Evolutionary conservation across 257 asterid species (phyloP), one percentile per base, ranked within the genome.

Genomic region (Scutellaria galericulata): DNA sequence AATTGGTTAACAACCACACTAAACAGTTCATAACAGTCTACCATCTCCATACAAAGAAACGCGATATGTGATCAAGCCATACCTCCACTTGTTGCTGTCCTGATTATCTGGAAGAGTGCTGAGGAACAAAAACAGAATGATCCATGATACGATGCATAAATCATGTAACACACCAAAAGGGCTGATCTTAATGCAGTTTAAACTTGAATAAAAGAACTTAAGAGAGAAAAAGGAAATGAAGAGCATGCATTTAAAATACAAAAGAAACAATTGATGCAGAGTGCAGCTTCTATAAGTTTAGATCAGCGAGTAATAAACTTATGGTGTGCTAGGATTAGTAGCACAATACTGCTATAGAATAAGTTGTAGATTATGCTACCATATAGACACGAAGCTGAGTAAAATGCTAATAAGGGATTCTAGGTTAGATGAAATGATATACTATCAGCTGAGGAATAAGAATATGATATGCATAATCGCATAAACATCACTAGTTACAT

Each of bases 81-180:
- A 52, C 84, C 84, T 62, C 81, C 81, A 15, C 84, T 76, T 51
- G 84, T 80, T 7, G 84, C 84, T 9, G 84, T 76, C 63, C 81
- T 76, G 84, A 80, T 76, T 45, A 80, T 80, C 84, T 80, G 84
- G 76, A 80, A 80, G 11, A 80, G 70, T 3, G 84, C 84, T 80
- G 81, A 54, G n/a, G 18, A 64, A 15, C 3, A 39, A 51, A 35
- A 54, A 64, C 18, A 18, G 44, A 12, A 6, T 35, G 58, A 18
- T 22, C 24, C 42, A 35, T 6, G 18, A 35, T 35, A 71, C 10
- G 24, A 6, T 31, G 22, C 2, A 14, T 20, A 12, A 27, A 7
- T 12, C 6, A 31, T 27, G 24, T 27, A 13, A 31, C 31, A 47
- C 2, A 7, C 1, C 0, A 8, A 44, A 64, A 31, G 55, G 54